A percentile compares a stretch with the other conserved stretches of the same genome.
These are phyloP conservation scores for Ogataea saltuana DNA, from an alignment of 805 yeast genomes.

Conservation along the genomic window DNA sequence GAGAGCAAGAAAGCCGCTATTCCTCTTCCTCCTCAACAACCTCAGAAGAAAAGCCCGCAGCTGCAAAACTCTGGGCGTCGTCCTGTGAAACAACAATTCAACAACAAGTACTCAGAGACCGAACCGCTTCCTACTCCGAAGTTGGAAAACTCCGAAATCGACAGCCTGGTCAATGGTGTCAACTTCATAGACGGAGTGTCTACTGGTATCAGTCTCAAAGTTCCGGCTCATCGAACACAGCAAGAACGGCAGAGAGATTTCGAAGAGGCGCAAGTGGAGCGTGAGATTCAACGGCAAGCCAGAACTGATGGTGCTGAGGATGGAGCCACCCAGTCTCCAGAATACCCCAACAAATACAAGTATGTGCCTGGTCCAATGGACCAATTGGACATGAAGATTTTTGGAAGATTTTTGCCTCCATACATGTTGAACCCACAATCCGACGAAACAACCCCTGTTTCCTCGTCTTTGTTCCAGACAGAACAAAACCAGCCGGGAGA, in stretches of 20 bases:
- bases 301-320: not conserved
- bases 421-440: constrained; percentile 56
- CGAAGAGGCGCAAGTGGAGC: constrained; percentile 6
- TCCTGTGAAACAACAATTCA: not conserved
- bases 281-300: not conserved
- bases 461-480: too few relatives aligned
- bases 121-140: constrained; percentile 10
- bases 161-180: constrained; percentile 33
- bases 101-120: not conserved
- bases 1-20: constrained; percentile 10
- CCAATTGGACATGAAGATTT: constrained; percentile 78
- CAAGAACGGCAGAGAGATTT: constrained; percentile 2
- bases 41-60: constrained; percentile 3
- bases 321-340: constrained; percentile 4
- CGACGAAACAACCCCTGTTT: constrained; percentile 17
- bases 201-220: constrained; percentile 34
- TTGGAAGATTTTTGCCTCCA: constrained; percentile 82
- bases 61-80: not conserved
- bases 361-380: constrained; percentile 85
- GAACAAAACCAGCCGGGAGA: too few relatives aligned
- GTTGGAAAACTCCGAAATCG: constrained; percentile 23
- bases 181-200: constrained; percentile 38
- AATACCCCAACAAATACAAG: constrained; percentile 23
- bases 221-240: constrained; percentile 17
- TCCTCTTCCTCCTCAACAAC: constrained; percentile 16